Evolutionary conservation across 2,329 filamentous ascomycete species (phyloP), one percentile per base, ranked within the genome.

Genomic region (Akanthomyces uredinophilus): DNA sequence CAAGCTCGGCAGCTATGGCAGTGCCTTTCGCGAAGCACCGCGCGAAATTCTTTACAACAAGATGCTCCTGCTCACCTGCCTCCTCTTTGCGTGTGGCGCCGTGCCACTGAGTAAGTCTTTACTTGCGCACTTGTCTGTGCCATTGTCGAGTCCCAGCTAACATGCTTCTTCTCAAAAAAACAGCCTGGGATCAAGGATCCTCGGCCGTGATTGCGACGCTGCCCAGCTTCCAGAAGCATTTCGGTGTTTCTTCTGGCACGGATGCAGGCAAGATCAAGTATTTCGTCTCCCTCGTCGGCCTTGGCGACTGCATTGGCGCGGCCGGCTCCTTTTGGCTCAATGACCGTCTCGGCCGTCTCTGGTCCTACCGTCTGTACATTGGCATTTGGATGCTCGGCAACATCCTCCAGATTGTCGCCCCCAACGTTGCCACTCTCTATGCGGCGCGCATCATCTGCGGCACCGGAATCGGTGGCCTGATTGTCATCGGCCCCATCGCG

Each of bases 281-380:
- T 57, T 76, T 74, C 63, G 68, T 78, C 46, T 77, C 75, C 5
- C 64, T 77, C 35, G 68, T 70, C 18, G 67, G 76, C 60, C 65
- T 77, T 13, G 64, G 65, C 7, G 58, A 47, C 20, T 60, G 53
- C 57, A 39, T 65, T n/a, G 60, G 64, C 32, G 49, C 73, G 2
- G 67, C 59, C 16, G 59, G 73, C 4, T 73, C 73, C 5, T 78
- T 75, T 67, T 74, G 77, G 65, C 62, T 77, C 65, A 77, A 66
- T 24, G 65, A 62, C 14, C 46, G 60, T 10, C 14, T 57, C 18
- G 60, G 60, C 6, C 44, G 60, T 4, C 37, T 62, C 1, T 58
- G 60, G 60, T 62, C 60, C 22, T 62, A 44, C 13, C 60, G 53
- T 18, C 20, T 62, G 4, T 62, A 62, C 39, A 22, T 52, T 7